phyloP scores from a whole-genome alignment of 2,329 filamentous ascomycete species.

The Monilinia fructicola region DNA sequence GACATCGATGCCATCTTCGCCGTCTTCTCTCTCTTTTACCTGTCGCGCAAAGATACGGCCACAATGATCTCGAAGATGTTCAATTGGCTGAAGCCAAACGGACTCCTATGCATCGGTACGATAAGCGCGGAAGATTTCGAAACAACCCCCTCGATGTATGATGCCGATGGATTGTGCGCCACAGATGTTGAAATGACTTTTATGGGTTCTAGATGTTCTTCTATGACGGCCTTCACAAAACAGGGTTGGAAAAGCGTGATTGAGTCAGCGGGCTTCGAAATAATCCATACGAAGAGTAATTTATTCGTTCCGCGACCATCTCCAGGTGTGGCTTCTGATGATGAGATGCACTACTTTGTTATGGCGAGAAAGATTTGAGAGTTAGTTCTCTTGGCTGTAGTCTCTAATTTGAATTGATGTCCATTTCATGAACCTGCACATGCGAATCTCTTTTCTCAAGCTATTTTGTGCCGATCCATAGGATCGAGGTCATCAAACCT shows the following conservation, averaged over 20 bases:
- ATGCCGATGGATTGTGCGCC: conserved; percentile 27
- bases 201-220: conserved; percentile 26
- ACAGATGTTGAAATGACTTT: conserved; percentile 26
- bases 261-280: conserved; percentile 19
- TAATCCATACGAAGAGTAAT: conserved; percentile 15
- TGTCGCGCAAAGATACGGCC: conserved; percentile 26
- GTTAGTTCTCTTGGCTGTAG: too few relatives aligned
- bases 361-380: conserved; percentile 12
- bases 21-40: conserved; percentile 27
- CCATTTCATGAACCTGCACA: background rate
- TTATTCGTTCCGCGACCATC: conserved; percentile 11
- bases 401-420: background rate
- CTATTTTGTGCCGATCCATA: background rate
- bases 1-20: conserved; percentile 25
- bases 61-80: conserved; percentile 25
- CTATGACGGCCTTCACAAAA: conserved; percentile 20
- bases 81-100: conserved; percentile 27
- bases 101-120: conserved; percentile 27
- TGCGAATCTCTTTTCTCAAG: background rate
- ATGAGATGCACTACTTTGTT: conserved; percentile 21
- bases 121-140: conserved; percentile 25
- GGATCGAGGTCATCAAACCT: background rate
- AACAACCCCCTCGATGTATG: conserved; percentile 18
- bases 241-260: conserved; percentile 20
- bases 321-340: conserved; percentile 7